Conservation (phyloP, 768 basidiomycete genomes). For the Tulasnella sp. region DNA sequence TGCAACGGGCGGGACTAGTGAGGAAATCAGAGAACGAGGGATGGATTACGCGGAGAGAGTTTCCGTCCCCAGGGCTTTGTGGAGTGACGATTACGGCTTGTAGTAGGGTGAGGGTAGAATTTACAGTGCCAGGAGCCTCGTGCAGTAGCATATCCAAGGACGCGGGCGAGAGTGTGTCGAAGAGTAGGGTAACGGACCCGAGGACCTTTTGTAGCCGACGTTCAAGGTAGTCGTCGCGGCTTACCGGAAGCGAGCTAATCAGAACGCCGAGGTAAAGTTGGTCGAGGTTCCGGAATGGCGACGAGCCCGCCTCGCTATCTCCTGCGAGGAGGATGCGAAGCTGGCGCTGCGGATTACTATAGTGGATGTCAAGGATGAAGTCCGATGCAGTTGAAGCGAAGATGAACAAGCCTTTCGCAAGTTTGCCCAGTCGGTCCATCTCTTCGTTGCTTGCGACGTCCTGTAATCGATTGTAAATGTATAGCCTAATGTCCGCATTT, state of each 20-base stretch:
- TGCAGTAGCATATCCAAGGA: not conserved
- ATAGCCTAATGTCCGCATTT: conserved; percentile 11
- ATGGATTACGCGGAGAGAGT: conserved; percentile 1
- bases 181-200: conserved; percentile 1
- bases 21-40: conserved; percentile 16
- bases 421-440: not conserved
- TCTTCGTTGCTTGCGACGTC: not conserved
- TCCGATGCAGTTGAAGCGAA: conserved; percentile 4
- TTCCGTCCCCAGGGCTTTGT: not conserved
- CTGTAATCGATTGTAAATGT: not conserved
- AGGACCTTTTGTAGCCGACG: conserved; percentile 1
- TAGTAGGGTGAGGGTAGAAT: not conserved
- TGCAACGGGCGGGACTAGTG: not conserved
- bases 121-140: not conserved
- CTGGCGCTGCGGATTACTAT: not conserved
- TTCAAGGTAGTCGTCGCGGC: no score
- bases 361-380: not conserved
- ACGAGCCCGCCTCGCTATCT: not conserved
- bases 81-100: conserved; percentile 7
- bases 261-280: no score
- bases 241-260: no score
- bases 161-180: not conserved
- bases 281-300: no score
- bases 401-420: not conserved
- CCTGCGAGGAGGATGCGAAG: not conserved